Percentiles rank a stretch among this genome's conserved stretches.
These are phyloP conservation scores for Neurospora sp. DNA, from an alignment of 495 filamentous ascomycete species.

Conservation along the genomic window DNA sequence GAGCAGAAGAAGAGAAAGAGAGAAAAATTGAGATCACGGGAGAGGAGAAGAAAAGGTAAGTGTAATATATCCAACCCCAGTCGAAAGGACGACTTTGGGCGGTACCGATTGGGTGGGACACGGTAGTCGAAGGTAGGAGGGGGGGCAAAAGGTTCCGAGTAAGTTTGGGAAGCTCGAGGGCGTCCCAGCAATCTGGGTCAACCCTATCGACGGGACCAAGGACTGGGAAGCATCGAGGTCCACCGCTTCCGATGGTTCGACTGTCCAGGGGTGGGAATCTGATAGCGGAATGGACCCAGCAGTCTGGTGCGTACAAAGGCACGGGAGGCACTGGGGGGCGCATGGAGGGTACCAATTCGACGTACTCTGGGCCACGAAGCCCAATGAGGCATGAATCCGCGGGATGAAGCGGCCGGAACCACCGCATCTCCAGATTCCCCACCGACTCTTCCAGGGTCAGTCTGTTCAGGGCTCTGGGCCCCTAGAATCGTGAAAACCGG, in stretches of 20 bases:
- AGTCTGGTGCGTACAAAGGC: neutral
- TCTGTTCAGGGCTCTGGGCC: neutral
- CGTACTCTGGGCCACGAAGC: neutral
- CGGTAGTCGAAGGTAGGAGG: neutral
- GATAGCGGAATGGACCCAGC: neutral
- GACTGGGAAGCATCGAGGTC: neutral
- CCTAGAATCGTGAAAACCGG: neutral
- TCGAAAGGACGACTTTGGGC: neutral
- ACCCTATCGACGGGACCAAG: neutral
- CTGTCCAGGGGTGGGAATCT: neutral
- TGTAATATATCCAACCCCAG: neutral
- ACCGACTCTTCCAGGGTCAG: neutral
- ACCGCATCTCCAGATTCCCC: neutral
- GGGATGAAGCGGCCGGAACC: neutral
- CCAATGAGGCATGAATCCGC: neutral
- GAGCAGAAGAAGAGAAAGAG: neutral
- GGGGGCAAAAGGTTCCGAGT: neutral
- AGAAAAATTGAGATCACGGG: neutral
- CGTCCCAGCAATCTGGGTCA: slow-evolving; percentile 16
- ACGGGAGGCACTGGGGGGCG: neutral
- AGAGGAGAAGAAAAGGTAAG: neutral
- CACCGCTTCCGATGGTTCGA: neutral
- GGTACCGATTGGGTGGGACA: slow-evolving; percentile 1
- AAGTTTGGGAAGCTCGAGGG: neutral
- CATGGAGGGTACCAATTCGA: neutral